Evolutionary conservation across 1,139 yeast species (phyloP).

Genomic region (Lodderomyces theae): DNA sequence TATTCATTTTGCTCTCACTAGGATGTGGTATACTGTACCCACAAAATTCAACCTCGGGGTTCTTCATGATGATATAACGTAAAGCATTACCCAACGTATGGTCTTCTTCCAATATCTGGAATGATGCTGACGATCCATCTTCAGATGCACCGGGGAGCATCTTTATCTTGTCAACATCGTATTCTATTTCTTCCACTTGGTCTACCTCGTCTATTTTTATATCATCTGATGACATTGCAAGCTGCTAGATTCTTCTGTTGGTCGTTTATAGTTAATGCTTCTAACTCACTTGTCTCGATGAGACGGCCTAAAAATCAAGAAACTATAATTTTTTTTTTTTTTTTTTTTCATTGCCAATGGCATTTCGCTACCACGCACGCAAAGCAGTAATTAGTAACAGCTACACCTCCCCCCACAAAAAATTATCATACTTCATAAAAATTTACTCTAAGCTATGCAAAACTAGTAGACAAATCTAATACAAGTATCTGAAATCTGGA

Average conservation of each 20-base stretch:
- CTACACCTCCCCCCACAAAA: too few species aligned
- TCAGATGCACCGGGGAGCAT: conserved; percentile 88
- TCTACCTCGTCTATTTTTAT: conserved; percentile 3
- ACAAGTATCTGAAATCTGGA: conserved; percentile 44
- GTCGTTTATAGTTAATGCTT: too few species aligned
- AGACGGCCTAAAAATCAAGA: too few species aligned
- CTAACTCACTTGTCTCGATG: too few species aligned
- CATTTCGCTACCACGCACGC: not conserved
- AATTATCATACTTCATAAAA: too few species aligned
- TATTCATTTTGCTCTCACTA: conserved; percentile 82
- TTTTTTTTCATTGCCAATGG: not conserved
- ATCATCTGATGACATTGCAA: conserved; percentile 4
- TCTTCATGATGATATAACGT: conserved; percentile 92
- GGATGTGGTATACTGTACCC: conserved; percentile 99
- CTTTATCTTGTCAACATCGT: conserved; percentile 50
- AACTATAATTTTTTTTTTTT: too few species aligned
- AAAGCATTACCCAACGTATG: conserved; percentile 94
- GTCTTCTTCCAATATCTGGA: conserved; percentile 89
- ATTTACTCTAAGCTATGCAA: too few species aligned
- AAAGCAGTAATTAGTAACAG: too few species aligned
- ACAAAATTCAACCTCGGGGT: conserved; percentile 96
- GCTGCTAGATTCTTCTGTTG: too few species aligned
- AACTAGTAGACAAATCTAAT: too few species aligned
- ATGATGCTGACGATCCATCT: conserved; percentile 93
- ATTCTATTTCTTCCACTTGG: conserved; percentile 33